Conservation (phyloP, 2,329 filamentous ascomycete species). For the Trichophyton schoenleinii region DNA sequence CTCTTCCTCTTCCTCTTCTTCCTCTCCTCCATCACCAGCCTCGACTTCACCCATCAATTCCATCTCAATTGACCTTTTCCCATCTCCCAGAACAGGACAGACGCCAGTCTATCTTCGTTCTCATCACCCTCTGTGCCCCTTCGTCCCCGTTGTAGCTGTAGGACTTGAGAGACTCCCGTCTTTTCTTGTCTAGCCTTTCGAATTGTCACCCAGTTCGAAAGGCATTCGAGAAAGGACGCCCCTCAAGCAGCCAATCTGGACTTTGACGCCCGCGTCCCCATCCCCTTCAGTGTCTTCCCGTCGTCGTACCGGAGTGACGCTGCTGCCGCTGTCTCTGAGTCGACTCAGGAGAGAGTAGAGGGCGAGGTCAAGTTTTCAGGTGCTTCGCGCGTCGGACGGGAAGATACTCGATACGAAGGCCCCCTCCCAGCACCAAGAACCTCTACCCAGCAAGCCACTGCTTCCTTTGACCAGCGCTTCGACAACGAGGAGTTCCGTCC, state of each 20-base stretch:
- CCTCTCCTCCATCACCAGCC: conserved; percentile 16
- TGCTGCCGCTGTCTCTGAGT: conserved; percentile 53
- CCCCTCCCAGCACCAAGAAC: conserved; percentile 47
- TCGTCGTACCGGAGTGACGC: conserved; percentile 81
- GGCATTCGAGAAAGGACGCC: conserved; percentile 58
- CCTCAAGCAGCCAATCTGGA: conserved; percentile 91
- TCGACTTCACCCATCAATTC: not conserved
- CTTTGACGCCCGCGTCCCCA: conserved; percentile 98
- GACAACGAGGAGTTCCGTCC: conserved; percentile 1
- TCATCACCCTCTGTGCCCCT: conserved; percentile 6
- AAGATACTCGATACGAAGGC: conserved; percentile 71
- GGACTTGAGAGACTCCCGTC: conserved; percentile 26
- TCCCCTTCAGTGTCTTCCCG: conserved; percentile 99
- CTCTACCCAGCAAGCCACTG: conserved; percentile 1
- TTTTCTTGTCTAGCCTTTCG: conserved; percentile 39
- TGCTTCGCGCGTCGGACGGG: conserved; percentile 83
- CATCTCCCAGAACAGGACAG: not conserved
- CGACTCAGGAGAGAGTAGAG: conserved; percentile 71
- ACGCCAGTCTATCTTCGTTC: conserved; percentile 3
- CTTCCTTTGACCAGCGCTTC: conserved; percentile 8
- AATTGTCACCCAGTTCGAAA: conserved; percentile 37
- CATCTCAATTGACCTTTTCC: conserved; percentile 1
- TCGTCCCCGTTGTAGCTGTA: conserved; percentile 9
- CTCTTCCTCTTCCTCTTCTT: conserved; percentile 14
- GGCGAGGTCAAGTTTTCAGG: conserved; percentile 67